Evolutionary conservation across 1,139 yeast species (phyloP).

Genomic region (Protomyces inouyei): DNA sequence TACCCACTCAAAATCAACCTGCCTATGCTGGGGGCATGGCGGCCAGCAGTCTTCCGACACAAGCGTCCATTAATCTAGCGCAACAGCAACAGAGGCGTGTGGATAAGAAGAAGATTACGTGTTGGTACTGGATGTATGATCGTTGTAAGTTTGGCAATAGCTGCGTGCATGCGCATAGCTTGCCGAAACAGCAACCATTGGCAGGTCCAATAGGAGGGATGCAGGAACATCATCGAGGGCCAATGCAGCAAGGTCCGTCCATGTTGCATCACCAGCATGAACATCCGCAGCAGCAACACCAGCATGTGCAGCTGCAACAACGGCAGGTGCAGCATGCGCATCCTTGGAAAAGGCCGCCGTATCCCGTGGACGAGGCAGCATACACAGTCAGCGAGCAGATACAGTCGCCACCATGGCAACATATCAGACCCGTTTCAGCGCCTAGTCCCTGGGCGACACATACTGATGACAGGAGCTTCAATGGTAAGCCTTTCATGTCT

Average conservation of each 20-base stretch:
- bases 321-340: not conserved
- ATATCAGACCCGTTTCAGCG: not conserved
- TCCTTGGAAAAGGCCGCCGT: no score
- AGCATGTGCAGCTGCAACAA: not conserved
- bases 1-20: not conserved
- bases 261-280: not conserved
- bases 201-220: not conserved
- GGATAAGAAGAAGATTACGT: not conserved
- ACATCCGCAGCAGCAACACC: not conserved
- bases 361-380: no score
- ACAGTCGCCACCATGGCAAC: not conserved
- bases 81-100: not conserved
- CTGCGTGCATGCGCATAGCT: conserved; percentile 9
- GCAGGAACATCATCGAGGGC: not conserved
- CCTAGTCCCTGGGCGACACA: no score
- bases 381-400: no score
- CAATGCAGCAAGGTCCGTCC: not conserved
- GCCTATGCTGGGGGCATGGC: no score
- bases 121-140: conserved; percentile 18
- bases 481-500: no score
- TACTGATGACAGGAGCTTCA: no score
- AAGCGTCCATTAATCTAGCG: not conserved
- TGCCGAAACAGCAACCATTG: not conserved
- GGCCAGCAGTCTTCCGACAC: not conserved
- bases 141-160: conserved; percentile 6